Conservation (phyloP, 1,139 yeast species). For the Hemisphaericaspora xylofermentans region DNA sequence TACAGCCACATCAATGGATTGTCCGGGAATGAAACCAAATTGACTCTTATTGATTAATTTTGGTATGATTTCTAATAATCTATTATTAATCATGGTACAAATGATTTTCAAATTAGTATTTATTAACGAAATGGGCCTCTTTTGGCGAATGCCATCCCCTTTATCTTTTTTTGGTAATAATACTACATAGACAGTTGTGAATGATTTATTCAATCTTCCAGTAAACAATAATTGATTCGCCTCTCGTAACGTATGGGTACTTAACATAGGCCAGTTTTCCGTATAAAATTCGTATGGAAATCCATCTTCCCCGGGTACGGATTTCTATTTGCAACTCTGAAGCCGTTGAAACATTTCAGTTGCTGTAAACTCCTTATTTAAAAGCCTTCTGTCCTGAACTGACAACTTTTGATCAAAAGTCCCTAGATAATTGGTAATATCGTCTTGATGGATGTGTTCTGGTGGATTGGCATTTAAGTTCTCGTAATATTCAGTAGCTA, state of each 20-base stretch:
- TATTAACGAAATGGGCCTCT: neutral
- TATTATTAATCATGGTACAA: neutral
- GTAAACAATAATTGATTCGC: neutral
- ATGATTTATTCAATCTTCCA: neutral
- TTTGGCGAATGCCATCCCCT: neutral
- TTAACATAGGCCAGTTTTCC: neutral
- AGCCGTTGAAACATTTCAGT: too few species aligned
- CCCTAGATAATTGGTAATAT: too few species aligned
- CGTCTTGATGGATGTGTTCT: too few species aligned
- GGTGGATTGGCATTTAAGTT: too few species aligned
- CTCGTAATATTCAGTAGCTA: too few species aligned
- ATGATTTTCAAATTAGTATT: neutral
- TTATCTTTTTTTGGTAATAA: neutral
- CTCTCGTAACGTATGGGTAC: neutral
- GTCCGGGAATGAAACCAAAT: neutral
- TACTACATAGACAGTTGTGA: neutral
- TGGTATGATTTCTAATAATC: neutral
- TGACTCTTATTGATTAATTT: neutral
- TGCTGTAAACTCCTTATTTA: too few species aligned
- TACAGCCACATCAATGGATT: neutral
- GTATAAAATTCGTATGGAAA: too few species aligned
- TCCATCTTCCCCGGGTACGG: too few species aligned
- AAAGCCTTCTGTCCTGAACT: too few species aligned
- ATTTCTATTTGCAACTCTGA: too few species aligned
- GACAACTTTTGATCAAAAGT: too few species aligned